Conservation (phyloP, 2,329 filamentous ascomycete genomes). For the Stenocarpella maydis region DNA sequence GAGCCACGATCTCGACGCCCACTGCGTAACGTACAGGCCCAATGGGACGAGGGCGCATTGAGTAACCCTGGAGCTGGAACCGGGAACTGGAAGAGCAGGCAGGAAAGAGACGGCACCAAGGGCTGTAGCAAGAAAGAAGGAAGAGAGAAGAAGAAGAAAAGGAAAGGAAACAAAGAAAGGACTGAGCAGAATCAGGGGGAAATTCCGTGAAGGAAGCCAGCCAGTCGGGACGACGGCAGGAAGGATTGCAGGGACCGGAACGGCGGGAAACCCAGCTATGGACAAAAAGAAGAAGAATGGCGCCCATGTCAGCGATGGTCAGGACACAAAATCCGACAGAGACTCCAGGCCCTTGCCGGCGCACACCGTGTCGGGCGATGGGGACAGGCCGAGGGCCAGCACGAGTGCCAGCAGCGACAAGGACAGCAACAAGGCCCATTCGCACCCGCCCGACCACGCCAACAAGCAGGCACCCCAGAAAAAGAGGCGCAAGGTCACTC, state of each 20-base stretch:
- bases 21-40: constrained; percentile 54
- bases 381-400: constrained; percentile 29
- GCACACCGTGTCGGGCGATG: constrained; percentile 30
- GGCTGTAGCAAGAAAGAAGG: too few species aligned
- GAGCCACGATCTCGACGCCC: constrained; percentile 51
- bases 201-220: constrained; percentile 7
- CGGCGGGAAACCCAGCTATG: constrained; percentile 41
- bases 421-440: constrained; percentile 35
- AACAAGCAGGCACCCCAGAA: constrained; percentile 65
- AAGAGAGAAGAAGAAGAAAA: not conserved
- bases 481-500: constrained; percentile 89
- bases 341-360: constrained; percentile 47
- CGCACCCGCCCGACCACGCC: constrained; percentile 44
- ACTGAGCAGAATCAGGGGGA: not conserved
- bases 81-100: constrained; percentile 42
- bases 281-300: constrained; percentile 45
- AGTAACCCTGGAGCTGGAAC: constrained; percentile 45
- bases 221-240: not conserved
- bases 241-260: constrained; percentile 30
- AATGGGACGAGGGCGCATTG: constrained; percentile 51
- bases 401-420: constrained; percentile 33
- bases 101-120: constrained; percentile 37
- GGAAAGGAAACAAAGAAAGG: not conserved
- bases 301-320: constrained; percentile 47
- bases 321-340: constrained; percentile 50